A percentile compares a stretch with the other conserved stretches of the same genome.
These are phyloP conservation scores for Trichoderma sp. DNA, from an alignment of 2,329 filamentous ascomycete species.

Conservation along the genomic window DNA sequence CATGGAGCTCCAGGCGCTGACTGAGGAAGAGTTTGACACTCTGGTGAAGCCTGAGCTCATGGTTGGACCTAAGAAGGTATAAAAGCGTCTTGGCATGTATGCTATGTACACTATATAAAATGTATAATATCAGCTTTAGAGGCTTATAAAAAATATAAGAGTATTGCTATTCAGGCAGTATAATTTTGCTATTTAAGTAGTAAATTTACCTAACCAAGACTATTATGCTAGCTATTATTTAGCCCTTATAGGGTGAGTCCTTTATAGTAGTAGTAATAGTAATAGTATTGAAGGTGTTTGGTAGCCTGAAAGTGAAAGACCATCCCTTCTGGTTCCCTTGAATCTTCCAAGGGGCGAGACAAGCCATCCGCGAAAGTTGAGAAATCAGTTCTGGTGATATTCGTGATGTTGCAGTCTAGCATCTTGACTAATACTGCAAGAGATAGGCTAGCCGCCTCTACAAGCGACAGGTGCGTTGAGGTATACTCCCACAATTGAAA, in stretches of 20 bases:
- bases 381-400: conserved; percentile 38
- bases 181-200: too few relatives aligned
- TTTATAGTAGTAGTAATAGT: too few relatives aligned
- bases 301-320: conserved; percentile 38
- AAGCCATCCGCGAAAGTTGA: conserved; percentile 33
- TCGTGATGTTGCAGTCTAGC: conserved; percentile 44
- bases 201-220: too few relatives aligned
- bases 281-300: conserved; percentile 37
- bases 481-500: conserved; percentile 31
- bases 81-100: neutral
- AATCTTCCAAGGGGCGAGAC: conserved; percentile 30
- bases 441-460: conserved; percentile 37
- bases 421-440: conserved; percentile 41
- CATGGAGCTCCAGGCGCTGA: conserved; percentile 88
- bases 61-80: conserved; percentile 66
- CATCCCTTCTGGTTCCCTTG: conserved; percentile 31
- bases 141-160: neutral
- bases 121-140: neutral
- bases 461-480: conserved; percentile 26
- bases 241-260: too few relatives aligned
- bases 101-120: neutral
- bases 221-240: too few relatives aligned
- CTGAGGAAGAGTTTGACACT: conserved; percentile 85
- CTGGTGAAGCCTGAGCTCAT: conserved; percentile 93
- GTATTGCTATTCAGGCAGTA: too few relatives aligned